phyloP scores from a whole-genome alignment of 257 asterid genomes.

The Anisodus tanguticus region DNA sequence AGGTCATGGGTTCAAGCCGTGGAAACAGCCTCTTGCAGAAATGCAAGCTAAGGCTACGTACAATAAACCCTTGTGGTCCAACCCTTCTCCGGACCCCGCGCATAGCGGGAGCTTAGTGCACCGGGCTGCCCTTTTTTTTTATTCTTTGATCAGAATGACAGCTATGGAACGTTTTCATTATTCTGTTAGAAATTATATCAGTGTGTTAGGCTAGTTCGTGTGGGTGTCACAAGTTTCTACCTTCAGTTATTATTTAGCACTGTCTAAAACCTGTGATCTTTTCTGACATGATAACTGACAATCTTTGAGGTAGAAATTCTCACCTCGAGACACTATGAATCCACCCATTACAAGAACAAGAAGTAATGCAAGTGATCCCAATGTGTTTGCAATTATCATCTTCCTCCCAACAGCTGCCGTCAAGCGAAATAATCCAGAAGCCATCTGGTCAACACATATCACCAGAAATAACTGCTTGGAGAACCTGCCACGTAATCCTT shows the following conservation, averaged over 20 bases:
- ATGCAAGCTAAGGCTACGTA: too few species aligned
- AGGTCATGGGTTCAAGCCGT: too few species aligned
- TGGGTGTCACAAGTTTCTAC: background rate
- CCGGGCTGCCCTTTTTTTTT: too few species aligned
- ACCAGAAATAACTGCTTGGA: conserved; percentile 29
- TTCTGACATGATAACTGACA: background rate
- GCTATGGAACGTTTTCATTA: background rate
- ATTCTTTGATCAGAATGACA: background rate
- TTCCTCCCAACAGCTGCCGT: conserved; percentile 33
- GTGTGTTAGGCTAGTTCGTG: background rate
- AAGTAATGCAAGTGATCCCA: conserved; percentile 35
- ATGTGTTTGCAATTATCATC: conserved; percentile 30
- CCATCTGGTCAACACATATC: conserved; percentile 27
- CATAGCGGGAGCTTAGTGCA: too few species aligned
- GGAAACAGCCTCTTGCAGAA: too few species aligned
- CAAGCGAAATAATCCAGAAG: conserved; percentile 33
- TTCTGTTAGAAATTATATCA: background rate
- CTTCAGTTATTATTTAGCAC: background rate
- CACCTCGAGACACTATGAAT: conserved; percentile 70
- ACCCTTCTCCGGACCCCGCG: too few species aligned
- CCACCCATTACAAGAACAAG: conserved; percentile 34
- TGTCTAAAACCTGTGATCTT: background rate
- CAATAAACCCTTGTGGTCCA: too few species aligned
- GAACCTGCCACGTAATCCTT: conserved; percentile 32
- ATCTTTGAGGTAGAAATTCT: background rate